A percentile compares a stretch with the other conserved stretches of the same genome.
phyloP scores from a whole-genome alignment of 352 stramenopile genomes.

The Phytophthora melonis region DNA sequence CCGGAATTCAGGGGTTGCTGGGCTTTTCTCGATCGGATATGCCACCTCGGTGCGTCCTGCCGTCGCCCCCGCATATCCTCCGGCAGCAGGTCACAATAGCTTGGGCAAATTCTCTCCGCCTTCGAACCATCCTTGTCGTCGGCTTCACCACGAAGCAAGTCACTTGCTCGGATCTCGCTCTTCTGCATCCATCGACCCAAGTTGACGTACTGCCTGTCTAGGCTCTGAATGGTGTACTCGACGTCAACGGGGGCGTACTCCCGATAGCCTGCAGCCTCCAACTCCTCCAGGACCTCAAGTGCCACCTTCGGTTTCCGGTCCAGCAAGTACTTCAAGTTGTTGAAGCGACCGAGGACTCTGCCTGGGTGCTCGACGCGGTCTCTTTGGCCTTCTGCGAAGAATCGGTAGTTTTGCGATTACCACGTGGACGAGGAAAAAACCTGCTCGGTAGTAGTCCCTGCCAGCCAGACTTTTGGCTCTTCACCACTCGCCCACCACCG shows the following conservation, averaged over 20 bases:
- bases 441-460: slow-evolving; percentile 21
- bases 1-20: background rate
- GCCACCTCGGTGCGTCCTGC: background rate
- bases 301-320: background rate
- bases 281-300: background rate
- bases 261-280: background rate
- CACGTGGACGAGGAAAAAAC: slow-evolving; percentile 27
- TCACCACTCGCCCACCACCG: slow-evolving; percentile 26
- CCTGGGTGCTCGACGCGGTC: slow-evolving; percentile 15
- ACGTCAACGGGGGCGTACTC: background rate
- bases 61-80: background rate
- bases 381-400: slow-evolving; percentile 24
- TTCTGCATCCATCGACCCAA: background rate
- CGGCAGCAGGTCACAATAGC: background rate
- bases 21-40: background rate
- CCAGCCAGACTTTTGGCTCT: slow-evolving; percentile 23
- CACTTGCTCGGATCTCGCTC: background rate
- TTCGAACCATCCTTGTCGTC: background rate
- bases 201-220: background rate
- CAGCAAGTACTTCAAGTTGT: slow-evolving; percentile 10
- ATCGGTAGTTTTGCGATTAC: background rate
- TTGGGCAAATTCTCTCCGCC: background rate
- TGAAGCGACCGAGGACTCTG: slow-evolving; percentile 15
- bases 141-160: background rate
- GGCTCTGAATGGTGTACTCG: background rate